Evolutionary conservation across 2,329 filamentous ascomycete species (phyloP), one percentile per base, ranked within the genome.

Genomic region (Gyromitra esculenta): DNA sequence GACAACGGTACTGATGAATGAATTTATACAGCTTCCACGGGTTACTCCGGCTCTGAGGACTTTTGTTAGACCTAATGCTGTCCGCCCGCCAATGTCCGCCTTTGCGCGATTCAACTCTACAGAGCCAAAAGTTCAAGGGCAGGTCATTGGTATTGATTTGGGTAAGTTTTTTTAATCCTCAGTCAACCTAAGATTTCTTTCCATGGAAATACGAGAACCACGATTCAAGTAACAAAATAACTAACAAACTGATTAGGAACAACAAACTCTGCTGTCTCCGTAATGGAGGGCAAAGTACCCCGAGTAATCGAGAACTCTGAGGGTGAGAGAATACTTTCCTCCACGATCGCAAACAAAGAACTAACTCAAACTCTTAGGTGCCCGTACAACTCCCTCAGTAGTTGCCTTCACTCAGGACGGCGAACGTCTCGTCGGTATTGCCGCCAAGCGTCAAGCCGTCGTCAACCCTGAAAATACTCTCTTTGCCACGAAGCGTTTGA

Each of bases 391-490:
- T 70, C 93, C 95, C 67, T 98, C 95, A 74, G 94, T 97, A 74
- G 95, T 98, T 80, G 96, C 92, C 82, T 98, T 98, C 85, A 91
- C 94, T 80, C 91, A 96, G 87, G 94, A 97, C 84, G 94, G 94
- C 81, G 95, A 98, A 89, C 92, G 95, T 83, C 89, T 98, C 79
- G 95, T 98, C 81, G 95, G 95, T 91, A 94, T 97, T 81, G 93
- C 95, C 79, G 95, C 95, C 82, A 98, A 98, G 90, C 94, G 94
- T 83, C 95, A 98, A 87, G 95, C 94, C 80, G 95, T 97, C 82
- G 94, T 98, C 83, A 98, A 98, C 88, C 95, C 95, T 77, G 94
- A 97, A 86, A 97, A 97, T 88, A 98, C 95, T 75, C 90, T 98
- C 76, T 98, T 97, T 85, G 95, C 94, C 85, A 97, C 95, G 81